These are phyloP conservation scores for Suillus occidentalis DNA, from an alignment of 768 basidiomycete species.

Conservation along the genomic window DNA sequence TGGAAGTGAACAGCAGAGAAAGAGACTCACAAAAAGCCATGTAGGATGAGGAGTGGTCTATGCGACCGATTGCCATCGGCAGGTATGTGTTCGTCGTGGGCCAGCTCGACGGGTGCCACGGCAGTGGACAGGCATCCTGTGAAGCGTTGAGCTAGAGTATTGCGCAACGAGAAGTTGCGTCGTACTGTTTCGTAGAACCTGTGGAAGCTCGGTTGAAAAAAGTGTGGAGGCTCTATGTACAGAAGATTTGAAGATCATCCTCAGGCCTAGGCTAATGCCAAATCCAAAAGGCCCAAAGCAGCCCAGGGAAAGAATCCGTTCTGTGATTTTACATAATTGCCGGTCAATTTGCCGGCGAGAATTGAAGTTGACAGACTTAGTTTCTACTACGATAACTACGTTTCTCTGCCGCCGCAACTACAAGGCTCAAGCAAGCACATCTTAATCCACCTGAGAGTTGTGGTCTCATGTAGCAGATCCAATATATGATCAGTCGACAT, in stretches of 20 bases:
- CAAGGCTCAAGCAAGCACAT: not conserved
- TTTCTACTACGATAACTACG: not conserved
- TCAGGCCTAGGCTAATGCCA: not conserved
- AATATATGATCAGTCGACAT: not conserved
- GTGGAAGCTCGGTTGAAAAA: not conserved
- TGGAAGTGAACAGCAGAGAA: not conserved
- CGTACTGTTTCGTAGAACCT: not conserved
- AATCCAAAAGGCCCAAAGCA: not conserved
- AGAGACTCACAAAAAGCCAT: slow-evolving; percentile 59
- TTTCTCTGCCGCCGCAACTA: not conserved
- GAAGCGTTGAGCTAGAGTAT: not conserved
- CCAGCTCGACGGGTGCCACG: slow-evolving; percentile 27
- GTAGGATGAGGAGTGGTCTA: slow-evolving; percentile 55
- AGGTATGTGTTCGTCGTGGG: slow-evolving; percentile 33
- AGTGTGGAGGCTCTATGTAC: not conserved
- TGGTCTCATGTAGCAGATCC: not conserved
- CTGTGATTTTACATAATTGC: not conserved
- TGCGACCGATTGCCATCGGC: slow-evolving; percentile 31
- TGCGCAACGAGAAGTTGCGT: not conserved
- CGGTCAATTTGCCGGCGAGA: not conserved
- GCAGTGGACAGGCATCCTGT: slow-evolving; percentile 22
- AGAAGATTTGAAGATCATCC: not conserved
- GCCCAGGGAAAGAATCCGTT: not conserved
- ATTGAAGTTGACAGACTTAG: too few relatives aligned
- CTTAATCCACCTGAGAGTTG: not conserved